phyloP scores from a whole-genome alignment of 83 land plant species.

The Larix sibirica region DNA sequence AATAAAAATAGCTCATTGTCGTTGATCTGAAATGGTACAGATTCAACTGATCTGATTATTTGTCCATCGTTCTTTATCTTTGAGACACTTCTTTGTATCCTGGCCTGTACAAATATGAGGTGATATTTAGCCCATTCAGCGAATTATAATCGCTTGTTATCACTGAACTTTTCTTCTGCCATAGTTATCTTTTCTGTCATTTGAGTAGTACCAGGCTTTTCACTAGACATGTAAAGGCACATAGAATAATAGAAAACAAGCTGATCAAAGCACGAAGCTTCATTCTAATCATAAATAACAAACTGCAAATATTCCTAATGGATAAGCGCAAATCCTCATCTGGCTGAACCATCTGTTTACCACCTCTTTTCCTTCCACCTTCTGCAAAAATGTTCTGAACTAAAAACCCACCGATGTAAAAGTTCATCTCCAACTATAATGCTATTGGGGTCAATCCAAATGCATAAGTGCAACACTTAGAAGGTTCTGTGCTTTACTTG shows the following conservation, averaged over 20 bases:
- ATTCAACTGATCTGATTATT: not conserved
- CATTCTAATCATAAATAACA: not conserved
- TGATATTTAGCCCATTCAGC: conserved; percentile 5
- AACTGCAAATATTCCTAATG: not conserved
- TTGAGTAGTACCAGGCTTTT: not conserved
- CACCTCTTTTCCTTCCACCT: conserved; percentile 1
- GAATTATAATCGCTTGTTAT: not conserved
- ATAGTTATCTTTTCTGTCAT: not conserved
- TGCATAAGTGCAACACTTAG: not conserved
- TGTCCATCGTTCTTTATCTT: conserved; percentile 1
- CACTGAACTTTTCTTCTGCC: not conserved
- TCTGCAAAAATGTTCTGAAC: not conserved
- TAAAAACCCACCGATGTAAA: not conserved
- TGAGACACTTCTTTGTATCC: not conserved
- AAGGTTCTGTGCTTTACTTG: not conserved
- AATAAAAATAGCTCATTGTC: not conserved
- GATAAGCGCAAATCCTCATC: not conserved
- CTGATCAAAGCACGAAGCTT: not conserved
- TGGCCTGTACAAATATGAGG: not conserved
- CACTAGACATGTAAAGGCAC: not conserved
- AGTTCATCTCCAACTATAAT: not conserved
- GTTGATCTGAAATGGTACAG: conserved; percentile 8
- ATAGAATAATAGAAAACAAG: not conserved
- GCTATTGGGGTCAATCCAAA: conserved; percentile 1
- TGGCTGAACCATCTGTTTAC: not conserved